Evolutionary conservation across 2,329 filamentous ascomycete genomes (phyloP).

Genomic region (Saccharata proteae): DNA sequence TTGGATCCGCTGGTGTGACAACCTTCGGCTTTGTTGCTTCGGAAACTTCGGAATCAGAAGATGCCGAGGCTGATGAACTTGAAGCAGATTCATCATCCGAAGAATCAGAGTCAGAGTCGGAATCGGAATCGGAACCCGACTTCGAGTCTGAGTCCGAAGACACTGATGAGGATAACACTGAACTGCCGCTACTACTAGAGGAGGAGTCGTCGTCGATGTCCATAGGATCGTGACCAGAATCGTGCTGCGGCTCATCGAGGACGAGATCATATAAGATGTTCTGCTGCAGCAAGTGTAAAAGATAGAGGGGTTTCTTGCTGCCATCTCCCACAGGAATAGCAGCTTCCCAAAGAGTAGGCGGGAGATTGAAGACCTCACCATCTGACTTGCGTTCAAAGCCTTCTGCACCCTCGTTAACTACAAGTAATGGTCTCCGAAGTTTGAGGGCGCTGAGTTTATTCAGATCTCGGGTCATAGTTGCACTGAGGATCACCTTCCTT

Average conservation of each 20-base stretch:
- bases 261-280: constrained; percentile 26
- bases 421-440: constrained; percentile 60
- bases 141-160: constrained; percentile 10
- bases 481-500: constrained; percentile 77
- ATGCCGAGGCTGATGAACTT: neutral
- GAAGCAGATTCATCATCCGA: constrained; percentile 16
- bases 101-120: constrained; percentile 9
- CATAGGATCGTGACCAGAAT: no score
- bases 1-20: neutral
- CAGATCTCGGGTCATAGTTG: constrained; percentile 81
- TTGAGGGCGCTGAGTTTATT: constrained; percentile 64
- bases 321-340: constrained; percentile 38
- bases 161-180: no score
- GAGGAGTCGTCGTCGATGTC: neutral
- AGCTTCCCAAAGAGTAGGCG: constrained; percentile 32
- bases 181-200: constrained; percentile 1
- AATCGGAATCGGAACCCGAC: constrained; percentile 10
- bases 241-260: neutral
- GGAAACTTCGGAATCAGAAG: constrained; percentile 9
- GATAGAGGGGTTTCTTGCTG: constrained; percentile 58
- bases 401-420: constrained; percentile 54
- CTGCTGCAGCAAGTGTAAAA: constrained; percentile 62
- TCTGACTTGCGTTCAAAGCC: constrained; percentile 10
- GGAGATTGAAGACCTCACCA: constrained; percentile 44
- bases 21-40: constrained; percentile 3